Evolutionary conservation across 371 early-diverging fungal species (phyloP).

Genomic region (Mucor sp.): DNA sequence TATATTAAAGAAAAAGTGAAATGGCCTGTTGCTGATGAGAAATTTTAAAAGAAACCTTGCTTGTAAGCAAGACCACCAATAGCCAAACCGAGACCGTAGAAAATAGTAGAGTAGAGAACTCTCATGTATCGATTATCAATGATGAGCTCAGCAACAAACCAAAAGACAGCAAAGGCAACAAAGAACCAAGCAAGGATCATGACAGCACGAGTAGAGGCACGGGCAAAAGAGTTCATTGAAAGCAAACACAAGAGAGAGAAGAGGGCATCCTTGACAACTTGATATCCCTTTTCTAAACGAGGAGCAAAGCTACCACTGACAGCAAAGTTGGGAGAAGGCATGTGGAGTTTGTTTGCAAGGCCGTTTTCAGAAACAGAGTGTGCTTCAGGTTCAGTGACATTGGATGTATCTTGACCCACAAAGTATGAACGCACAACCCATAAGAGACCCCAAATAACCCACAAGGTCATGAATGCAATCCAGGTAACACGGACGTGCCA

Average conservation of each 20-base stretch:
- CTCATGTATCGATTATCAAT: slow-evolving; percentile 17
- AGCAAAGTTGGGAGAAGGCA: slow-evolving; percentile 9
- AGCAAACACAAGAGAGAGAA: slow-evolving; percentile 28
- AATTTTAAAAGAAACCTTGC: slow-evolving; percentile 13
- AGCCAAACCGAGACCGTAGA: slow-evolving; percentile 12
- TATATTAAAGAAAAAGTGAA: no score
- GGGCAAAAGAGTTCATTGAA: slow-evolving; percentile 36
- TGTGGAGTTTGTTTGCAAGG: not conserved
- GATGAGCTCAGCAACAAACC: slow-evolving; percentile 8
- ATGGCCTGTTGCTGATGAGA: no score
- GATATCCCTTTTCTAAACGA: slow-evolving; percentile 13
- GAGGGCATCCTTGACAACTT: slow-evolving; percentile 12
- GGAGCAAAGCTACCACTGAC: not conserved
- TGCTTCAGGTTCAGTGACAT: not conserved
- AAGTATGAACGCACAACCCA: slow-evolving; percentile 27
- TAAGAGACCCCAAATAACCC: slow-evolving; percentile 32
- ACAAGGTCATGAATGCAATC: slow-evolving; percentile 31
- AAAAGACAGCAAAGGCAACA: slow-evolving; percentile 21
- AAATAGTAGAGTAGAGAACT: slow-evolving; percentile 7
- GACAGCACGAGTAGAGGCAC: slow-evolving; percentile 30
- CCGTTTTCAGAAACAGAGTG: slow-evolving; percentile 7
- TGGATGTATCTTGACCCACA: slow-evolving; percentile 4
- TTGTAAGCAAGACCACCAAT: slow-evolving; percentile 17
- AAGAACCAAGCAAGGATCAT: slow-evolving; percentile 36
- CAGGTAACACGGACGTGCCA: slow-evolving; percentile 12